A percentile compares a stretch with the other conserved stretches of the same genome.
Conservation (phyloP, 768 basidiomycete genomes). For the Mycena metata region DNA sequence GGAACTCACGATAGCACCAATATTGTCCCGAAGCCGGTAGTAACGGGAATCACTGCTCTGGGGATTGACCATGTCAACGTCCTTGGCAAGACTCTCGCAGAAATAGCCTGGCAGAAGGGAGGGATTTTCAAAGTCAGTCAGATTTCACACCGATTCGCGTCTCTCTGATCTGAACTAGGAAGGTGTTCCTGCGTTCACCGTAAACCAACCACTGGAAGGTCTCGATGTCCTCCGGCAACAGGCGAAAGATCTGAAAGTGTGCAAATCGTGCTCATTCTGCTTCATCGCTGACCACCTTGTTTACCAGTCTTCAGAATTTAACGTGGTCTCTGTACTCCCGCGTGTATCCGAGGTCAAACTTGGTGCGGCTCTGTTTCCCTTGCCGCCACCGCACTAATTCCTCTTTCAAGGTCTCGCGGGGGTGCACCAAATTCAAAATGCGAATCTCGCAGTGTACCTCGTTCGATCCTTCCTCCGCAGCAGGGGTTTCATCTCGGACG, state of each 20-base stretch:
- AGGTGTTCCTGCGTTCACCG: conserved; percentile 88
- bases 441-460: conserved; percentile 84
- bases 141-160: neutral
- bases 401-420: conserved; percentile 82
- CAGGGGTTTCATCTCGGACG: conserved; percentile 41
- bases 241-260: conserved; percentile 77
- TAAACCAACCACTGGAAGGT: conserved; percentile 79
- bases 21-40: conserved; percentile 90
- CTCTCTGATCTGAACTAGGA: conserved; percentile 57
- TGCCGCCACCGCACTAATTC: conserved; percentile 20
- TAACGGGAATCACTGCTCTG: conserved; percentile 89
- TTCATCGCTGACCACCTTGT: conserved; percentile 19
- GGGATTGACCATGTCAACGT: conserved; percentile 93
- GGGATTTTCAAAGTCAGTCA: conserved; percentile 90
- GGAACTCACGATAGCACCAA: conserved; percentile 97
- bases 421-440: conserved; percentile 89
- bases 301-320: conserved; percentile 76
- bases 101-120: conserved; percentile 96
- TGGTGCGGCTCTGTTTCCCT: conserved; percentile 55
- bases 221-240: conserved; percentile 75
- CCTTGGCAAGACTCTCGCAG: conserved; percentile 87
- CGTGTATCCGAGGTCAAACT: conserved; percentile 69
- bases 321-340: conserved; percentile 66
- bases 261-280: neutral
- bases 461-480: conserved; percentile 72